Evolutionary conservation across 306 rosid genomes (phyloP).

Genomic region (Begonia fuchsioides): DNA sequence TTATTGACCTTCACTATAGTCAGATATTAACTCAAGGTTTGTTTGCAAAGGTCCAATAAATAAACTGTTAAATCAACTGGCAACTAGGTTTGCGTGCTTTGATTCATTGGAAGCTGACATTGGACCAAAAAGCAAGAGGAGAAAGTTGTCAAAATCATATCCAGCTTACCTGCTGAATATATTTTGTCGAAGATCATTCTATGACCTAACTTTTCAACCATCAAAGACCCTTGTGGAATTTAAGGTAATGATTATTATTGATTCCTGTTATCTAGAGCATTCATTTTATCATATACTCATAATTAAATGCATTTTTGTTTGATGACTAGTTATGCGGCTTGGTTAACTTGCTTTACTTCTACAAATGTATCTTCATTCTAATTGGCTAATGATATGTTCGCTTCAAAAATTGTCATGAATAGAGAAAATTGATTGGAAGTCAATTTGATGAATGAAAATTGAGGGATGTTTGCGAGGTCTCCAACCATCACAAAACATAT

Average conservation of each 20-base stretch:
- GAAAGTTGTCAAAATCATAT: slow-evolving; percentile 46
- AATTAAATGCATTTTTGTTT: background rate
- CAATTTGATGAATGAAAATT: no score
- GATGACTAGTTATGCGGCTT: background rate
- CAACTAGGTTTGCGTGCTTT: slow-evolving; percentile 35
- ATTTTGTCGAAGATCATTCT: slow-evolving; percentile 58
- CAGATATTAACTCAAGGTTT: slow-evolving; percentile 79
- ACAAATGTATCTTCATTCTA: no score
- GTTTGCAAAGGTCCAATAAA: slow-evolving; percentile 83
- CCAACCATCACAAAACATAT: no score
- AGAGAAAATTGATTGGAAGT: no score
- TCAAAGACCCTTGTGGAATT: slow-evolving; percentile 73
- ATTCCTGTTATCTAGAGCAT: background rate
- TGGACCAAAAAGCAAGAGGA: slow-evolving; percentile 40
- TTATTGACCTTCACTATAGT: slow-evolving; percentile 37
- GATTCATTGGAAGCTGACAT: slow-evolving; percentile 21
- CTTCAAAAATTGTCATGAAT: no score
- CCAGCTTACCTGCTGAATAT: slow-evolving; percentile 69
- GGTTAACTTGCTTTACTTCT: no score
- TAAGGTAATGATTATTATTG: slow-evolving; percentile 42
- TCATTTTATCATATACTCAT: background rate
- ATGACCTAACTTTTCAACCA: slow-evolving; percentile 70
- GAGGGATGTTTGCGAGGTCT: no score
- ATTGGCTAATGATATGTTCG: no score
- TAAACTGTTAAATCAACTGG: slow-evolving; percentile 70